A percentile compares a stretch with the other conserved stretches of the same genome.
Evolutionary conservation across 305 asterid genomes (phyloP).

Genomic region (Solanum aculeatissimum): DNA sequence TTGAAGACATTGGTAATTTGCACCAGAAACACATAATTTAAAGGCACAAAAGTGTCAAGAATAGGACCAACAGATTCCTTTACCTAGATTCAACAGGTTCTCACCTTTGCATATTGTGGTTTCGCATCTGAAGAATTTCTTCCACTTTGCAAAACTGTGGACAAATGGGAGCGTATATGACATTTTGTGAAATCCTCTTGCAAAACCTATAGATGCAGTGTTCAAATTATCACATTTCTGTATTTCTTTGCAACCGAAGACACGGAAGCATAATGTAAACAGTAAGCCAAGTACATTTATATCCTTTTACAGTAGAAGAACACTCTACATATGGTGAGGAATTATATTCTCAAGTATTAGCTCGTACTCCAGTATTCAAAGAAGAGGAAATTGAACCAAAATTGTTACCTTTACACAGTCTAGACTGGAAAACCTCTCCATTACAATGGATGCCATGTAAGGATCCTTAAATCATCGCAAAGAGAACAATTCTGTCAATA

Average conservation of each 20-base stretch:
- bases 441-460: constrained; percentile 70
- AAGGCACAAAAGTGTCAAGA: background rate
- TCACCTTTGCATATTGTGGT: constrained; percentile 53
- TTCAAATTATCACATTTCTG: background rate
- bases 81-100: background rate
- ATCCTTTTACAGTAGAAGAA: background rate
- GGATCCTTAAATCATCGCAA: constrained; percentile 50
- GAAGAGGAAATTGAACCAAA: background rate
- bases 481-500: background rate
- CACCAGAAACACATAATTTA: background rate
- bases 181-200: constrained; percentile 85
- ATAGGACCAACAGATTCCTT: background rate
- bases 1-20: background rate
- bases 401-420: constrained; percentile 51
- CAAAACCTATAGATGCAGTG: constrained; percentile 42
- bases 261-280: background rate
- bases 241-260: background rate
- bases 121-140: constrained; percentile 19
- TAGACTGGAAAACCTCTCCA: constrained; percentile 56
- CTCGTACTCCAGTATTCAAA: background rate
- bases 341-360: background rate
- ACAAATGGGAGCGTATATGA: constrained; percentile 65
- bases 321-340: background rate
- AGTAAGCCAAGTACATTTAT: background rate
- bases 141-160: constrained; percentile 25